phyloP scores from a whole-genome alignment of 2,329 filamentous ascomycete species.

The Apiospora malaysiana region DNA sequence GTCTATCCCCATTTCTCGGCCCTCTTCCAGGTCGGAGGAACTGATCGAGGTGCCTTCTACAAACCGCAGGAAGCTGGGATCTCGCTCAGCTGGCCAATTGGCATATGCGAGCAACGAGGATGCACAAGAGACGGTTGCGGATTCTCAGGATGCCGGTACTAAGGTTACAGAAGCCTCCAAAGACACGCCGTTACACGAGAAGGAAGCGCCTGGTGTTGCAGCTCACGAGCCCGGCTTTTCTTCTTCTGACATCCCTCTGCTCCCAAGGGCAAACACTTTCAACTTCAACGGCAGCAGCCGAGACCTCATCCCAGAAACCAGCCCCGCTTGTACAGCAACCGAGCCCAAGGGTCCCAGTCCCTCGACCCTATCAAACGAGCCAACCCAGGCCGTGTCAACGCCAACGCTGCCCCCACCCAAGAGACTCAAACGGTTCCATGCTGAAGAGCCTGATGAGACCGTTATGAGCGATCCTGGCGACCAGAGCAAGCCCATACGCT shows the following conservation, averaged over 20 bases:
- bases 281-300: not conserved
- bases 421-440: not conserved
- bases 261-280: not conserved
- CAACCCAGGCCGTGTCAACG: not conserved
- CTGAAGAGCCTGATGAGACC: not conserved
- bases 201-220: not conserved
- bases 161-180: not conserved
- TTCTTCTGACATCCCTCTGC: not conserved
- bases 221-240: not conserved
- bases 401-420: not conserved
- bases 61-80: not conserved
- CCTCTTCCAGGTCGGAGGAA: constrained; percentile 2
- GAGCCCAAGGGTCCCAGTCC: not conserved
- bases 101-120: not conserved
- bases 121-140: constrained; percentile 2
- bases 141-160: constrained; percentile 16
- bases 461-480: not conserved
- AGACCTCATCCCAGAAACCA: constrained; percentile 10
- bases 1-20: not conserved
- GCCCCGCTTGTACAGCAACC: constrained; percentile 20
- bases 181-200: not conserved
- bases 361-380: not conserved
- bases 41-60: constrained; percentile 23
- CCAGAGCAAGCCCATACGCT: constrained; percentile 5
- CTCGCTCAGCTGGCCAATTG: not conserved